Base-by-base conservation (phyloP, 2,329 filamentous ascomycete species). In the Stagonosporopsis rhizophila region DNA sequence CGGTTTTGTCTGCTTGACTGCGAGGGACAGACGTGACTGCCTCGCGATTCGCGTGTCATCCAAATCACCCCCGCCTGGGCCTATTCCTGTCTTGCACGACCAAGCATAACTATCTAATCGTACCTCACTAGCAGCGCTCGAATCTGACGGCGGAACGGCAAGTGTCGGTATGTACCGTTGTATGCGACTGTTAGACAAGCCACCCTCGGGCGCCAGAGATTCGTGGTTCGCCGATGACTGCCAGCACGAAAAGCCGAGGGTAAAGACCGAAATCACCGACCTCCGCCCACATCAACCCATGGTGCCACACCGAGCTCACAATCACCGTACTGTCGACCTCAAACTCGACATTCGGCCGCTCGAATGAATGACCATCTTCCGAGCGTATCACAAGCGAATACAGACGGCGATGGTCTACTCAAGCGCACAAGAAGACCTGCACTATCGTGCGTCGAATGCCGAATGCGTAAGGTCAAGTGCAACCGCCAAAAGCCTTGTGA, bases 391-490 rank as follows among this genome's bases (percentile, higher is more conserved):
- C 35, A 25, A 20, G 41, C 53, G 20, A 28, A 37, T 14, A 44
- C 28, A 5, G 37, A 56, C 48, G 58, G 64, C 27, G 49, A 56
- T 12, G 64, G 65, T 1, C 60, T 64, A 11, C 46, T 56, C 6
- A 72, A 69, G 51, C 64, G 67, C 22, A 61, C 52, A 30, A 59
- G 70, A 23, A 58, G 68, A 42, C 67, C 69, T 23, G 68, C 71
- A 8, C 56, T 73, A 14, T 69, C 69, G 8, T 74, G 69, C 48
- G 61, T 69, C 3, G 66, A 72, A 56, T 74, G 69, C 45, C 61
- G 70, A 27, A 61, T 56, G 52, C 58, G 69, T 34, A 74, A 74
- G 44, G 66, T 71, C 19, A 70, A 64, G 52, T 73, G 70, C 44
- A 65, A 73, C 54, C 61, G 66, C 15, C 48, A 60, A 15, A 66